Percentiles rank a stretch among this genome's conserved stretches.
These are phyloP conservation scores for Orbilia brochopaga DNA, from an alignment of 2,329 filamentous ascomycete species.

Conservation along the genomic window DNA sequence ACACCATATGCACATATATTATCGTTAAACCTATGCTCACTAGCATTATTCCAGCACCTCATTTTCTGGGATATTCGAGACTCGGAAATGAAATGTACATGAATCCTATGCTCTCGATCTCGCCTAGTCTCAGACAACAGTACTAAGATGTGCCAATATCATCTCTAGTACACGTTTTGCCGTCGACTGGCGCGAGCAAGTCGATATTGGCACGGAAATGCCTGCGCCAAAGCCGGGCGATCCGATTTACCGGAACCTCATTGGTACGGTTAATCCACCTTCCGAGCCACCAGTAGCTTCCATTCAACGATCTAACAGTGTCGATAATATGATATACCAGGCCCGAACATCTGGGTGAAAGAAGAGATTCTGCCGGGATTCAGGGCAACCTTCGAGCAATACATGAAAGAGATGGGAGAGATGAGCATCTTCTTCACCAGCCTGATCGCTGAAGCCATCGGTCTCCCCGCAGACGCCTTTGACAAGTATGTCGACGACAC, in stretches of 20 bases:
- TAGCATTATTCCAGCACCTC: constrained; percentile 64
- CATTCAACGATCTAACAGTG: neutral
- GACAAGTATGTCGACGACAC: constrained; percentile 65
- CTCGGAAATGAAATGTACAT: constrained; percentile 67
- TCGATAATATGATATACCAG: constrained; percentile 6
- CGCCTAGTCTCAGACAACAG: neutral
- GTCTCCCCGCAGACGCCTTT: constrained; percentile 72
- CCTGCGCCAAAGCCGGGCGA: constrained; percentile 67
- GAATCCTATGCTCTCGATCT: neutral
- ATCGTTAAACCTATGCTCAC: too few species aligned
- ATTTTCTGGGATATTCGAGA: constrained; percentile 73
- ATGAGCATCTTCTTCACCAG: constrained; percentile 77
- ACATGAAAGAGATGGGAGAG: constrained; percentile 75
- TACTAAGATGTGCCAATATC: neutral
- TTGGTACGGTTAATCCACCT: constrained; percentile 67
- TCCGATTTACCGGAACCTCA: constrained; percentile 75
- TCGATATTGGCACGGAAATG: constrained; percentile 83
- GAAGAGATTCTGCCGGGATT: constrained; percentile 69
- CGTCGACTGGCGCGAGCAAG: constrained; percentile 82
- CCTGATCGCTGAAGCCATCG: constrained; percentile 83
- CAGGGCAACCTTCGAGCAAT: constrained; percentile 71
- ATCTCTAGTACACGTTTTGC: constrained; percentile 70
- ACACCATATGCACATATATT: neutral
- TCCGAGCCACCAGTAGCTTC: neutral
- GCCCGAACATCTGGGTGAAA: constrained; percentile 75